Percentiles rank a stretch among this genome's conserved stretches.
These are phyloP conservation scores for Calonectria pteridis DNA, from an alignment of 2,329 filamentous ascomycete genomes.

Conservation along the genomic window DNA sequence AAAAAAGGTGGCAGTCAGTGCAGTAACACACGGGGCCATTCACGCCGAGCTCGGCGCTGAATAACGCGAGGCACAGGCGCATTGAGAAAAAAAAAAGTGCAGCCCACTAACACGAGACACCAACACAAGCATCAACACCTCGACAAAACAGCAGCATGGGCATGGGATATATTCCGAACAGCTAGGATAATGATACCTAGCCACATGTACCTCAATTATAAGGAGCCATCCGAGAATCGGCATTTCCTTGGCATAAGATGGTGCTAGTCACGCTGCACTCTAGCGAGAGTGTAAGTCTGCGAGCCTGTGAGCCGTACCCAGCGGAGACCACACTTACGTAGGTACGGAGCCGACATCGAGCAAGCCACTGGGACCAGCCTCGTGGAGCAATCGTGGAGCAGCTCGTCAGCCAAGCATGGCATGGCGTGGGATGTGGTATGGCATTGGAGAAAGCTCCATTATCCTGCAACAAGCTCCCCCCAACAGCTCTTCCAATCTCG, in stretches of 20 bases:
- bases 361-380: conserved; percentile 31
- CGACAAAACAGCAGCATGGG: background rate
- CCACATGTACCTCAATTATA: background rate
- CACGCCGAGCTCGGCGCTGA: conserved; percentile 40
- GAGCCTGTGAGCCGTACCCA: conserved; percentile 2
- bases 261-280: conserved; percentile 7
- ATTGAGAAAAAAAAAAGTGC: conserved; percentile 8
- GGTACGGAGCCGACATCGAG: conserved; percentile 43
- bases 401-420: conserved; percentile 9
- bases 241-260: conserved; percentile 32
- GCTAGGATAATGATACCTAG: conserved; percentile 3
- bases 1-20: conserved; percentile 4
- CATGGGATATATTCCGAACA: background rate
- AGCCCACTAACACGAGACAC: conserved; percentile 29
- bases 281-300: conserved; percentile 13
- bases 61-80: conserved; percentile 42
- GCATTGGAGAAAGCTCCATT: conserved; percentile 14
- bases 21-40: conserved; percentile 28
- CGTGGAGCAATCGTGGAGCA: conserved; percentile 34
- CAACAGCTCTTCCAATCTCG: background rate
- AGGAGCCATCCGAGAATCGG: conserved; percentile 16
- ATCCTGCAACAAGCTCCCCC: conserved; percentile 2
- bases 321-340: conserved; percentile 31
- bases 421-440: conserved; percentile 14
- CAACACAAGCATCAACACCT: background rate